phyloP scores from a whole-genome alignment of 768 basidiomycete species.

The Hortiboletus campestris region DNA sequence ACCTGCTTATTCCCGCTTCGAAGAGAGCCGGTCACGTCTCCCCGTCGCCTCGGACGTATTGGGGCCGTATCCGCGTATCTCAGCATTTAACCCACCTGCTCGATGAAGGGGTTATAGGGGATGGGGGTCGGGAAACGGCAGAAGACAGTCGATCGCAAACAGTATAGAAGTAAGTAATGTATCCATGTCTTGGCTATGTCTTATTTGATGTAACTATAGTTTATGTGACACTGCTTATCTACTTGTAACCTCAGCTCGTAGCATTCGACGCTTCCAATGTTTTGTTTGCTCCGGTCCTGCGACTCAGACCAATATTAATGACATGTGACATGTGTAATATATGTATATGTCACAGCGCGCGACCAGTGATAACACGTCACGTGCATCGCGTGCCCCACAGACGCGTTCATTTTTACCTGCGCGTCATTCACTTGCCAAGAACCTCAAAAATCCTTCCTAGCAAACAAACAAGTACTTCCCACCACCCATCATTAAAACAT shows the following conservation, averaged over 20 bases:
- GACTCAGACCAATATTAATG: no score
- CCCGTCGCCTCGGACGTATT: constrained; percentile 11
- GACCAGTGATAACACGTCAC: constrained; percentile 3
- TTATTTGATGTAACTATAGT: background rate
- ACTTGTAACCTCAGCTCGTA: background rate
- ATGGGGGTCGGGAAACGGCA: background rate
- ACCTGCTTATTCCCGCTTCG: constrained; percentile 28
- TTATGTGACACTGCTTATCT: background rate
- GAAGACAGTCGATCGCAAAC: background rate
- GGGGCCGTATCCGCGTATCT: constrained; percentile 24
- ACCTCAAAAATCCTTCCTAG: background rate
- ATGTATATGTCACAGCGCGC: no score
- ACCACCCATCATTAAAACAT: background rate
- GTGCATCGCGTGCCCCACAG: constrained; percentile 11
- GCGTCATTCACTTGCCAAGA: background rate
- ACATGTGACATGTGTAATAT: no score
- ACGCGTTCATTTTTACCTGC: constrained; percentile 7
- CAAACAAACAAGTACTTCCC: background rate
- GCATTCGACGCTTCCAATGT: no score
- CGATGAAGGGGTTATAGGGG: background rate
- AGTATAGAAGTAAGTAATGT: background rate
- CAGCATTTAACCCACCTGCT: background rate
- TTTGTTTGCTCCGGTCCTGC: no score
- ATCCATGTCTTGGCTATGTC: background rate
- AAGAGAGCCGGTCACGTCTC: constrained; percentile 12